Evolutionary conservation across 1,284 basidiomycete species (phyloP), one percentile per base, ranked within the genome.

Genomic region (Coniferiporia weirii): DNA sequence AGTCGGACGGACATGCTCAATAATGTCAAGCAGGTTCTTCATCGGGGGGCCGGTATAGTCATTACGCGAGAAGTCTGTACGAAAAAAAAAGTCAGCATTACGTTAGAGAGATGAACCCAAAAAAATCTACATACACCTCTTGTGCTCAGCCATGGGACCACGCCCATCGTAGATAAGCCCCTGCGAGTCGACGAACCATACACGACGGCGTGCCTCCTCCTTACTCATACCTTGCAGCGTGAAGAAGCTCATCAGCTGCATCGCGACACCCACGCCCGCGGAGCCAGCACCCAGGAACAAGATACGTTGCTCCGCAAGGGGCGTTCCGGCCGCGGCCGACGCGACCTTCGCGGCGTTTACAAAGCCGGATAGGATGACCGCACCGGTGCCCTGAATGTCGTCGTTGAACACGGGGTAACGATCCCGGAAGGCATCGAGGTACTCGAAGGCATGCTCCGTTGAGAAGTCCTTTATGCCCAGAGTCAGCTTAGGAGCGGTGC

Each of bases 281-380:
- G 89, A 91, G 13, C 93, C 93, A 3, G 93, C 90, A 20, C 93
- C 93, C 52, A 93, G 87, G 82, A 97, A 96, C 48, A 97, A 83
- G 65, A 97, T 93, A 60, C 86, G 84, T 70, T 97, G 95, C 54
- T 89, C 85, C 54, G 77, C 77, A 32, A 94, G 75, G 13, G 87
- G 80, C 27, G 75, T 75, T 3, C 87, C 87, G 20, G 89, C 89
- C 3, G 89, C 89, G 17, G 80, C 80, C 40, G 84, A 83, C 0
- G 89, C 83, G 44, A 93, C 78, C 64, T 85, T 85, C 44, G 94
- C 93, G 27, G 95, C 95, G 66, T 93, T 93, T 67, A 95, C 74
- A 76, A 97, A 91, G 10, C 95, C 95, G 44, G 87, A 90, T 48
- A 98, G 84, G 50, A 97, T 90, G 65, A 98, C 95, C 38, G 91